Percentiles rank a stretch among this genome's conserved stretches.
These are phyloP conservation scores for Pseudocercospora ulei DNA, from an alignment of 2,329 filamentous ascomycete genomes.

Conservation along the genomic window DNA sequence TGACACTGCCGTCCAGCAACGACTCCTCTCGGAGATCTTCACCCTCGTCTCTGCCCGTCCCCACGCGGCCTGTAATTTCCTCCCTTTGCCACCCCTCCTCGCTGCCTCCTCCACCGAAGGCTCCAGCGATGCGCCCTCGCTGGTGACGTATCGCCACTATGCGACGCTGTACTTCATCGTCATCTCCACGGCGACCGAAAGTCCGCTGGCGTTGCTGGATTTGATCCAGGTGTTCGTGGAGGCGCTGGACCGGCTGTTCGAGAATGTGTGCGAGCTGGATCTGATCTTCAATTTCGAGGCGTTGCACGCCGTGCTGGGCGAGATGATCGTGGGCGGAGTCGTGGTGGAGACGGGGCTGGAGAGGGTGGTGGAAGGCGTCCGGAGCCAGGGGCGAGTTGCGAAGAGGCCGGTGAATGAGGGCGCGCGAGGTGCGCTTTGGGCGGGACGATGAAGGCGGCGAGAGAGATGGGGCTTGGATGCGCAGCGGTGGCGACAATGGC, in stretches of 20 bases:
- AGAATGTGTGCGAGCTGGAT: constrained; percentile 97
- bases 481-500: neutral
- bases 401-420: constrained; percentile 70
- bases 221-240: constrained; percentile 98
- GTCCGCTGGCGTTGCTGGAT: constrained; percentile 86
- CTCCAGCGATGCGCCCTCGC: constrained; percentile 73
- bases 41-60: constrained; percentile 86
- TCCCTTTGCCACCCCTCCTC: constrained; percentile 49
- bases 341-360: constrained; percentile 88
- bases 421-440: constrained; percentile 33
- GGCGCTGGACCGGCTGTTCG: constrained; percentile 84
- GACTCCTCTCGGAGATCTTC: constrained; percentile 94
- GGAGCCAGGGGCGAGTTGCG: constrained; percentile 61
- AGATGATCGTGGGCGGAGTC: constrained; percentile 93
- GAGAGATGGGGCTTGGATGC: neutral
- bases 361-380: constrained; percentile 76
- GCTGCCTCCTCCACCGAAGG: constrained; percentile 37
- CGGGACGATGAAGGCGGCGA: constrained; percentile 32
- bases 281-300: constrained; percentile 99
- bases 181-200: constrained; percentile 93
- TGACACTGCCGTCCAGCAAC: constrained; percentile 93
- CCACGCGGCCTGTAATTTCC: constrained; percentile 90
- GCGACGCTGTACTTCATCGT: constrained; percentile 98
- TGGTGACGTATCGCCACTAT: constrained; percentile 96
- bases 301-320: constrained; percentile 75